Evolutionary conservation across 768 basidiomycete genomes (phyloP).

Genomic region (Russula sp.): DNA sequence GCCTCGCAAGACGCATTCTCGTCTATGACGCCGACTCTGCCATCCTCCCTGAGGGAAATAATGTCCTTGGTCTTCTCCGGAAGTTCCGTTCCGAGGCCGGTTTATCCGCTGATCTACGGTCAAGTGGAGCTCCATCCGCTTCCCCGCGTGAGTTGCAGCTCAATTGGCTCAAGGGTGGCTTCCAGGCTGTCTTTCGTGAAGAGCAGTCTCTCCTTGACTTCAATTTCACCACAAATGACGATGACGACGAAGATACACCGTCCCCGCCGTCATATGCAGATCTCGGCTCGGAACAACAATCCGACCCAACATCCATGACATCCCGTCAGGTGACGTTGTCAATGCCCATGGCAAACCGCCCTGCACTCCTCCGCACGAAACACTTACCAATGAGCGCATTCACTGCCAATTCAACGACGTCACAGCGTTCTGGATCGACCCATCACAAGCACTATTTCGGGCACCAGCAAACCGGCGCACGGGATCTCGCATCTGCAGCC

Average conservation of each 20-base stretch:
- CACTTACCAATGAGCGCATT: slow-evolving; percentile 66
- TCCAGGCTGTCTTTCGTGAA: slow-evolving; percentile 63
- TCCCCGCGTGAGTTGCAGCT: slow-evolving; percentile 46
- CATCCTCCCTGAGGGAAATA: slow-evolving; percentile 57
- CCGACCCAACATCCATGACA: slow-evolving; percentile 1
- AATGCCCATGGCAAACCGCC: slow-evolving; percentile 20
- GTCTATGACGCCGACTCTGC: slow-evolving; percentile 83
- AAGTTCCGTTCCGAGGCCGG: slow-evolving; percentile 68
- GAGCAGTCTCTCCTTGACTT: slow-evolving; percentile 52
- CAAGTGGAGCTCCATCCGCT: slow-evolving; percentile 6
- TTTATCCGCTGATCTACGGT: slow-evolving; percentile 23
- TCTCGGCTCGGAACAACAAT: background rate
- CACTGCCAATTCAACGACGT: slow-evolving; percentile 47
- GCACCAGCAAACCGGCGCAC: slow-evolving; percentile 18
- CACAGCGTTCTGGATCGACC: slow-evolving; percentile 30
- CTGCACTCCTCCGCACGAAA: slow-evolving; percentile 49
- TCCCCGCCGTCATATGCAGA: slow-evolving; percentile 28
- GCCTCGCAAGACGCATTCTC: slow-evolving; percentile 58
- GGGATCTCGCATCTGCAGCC: slow-evolving; percentile 5
- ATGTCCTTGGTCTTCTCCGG: slow-evolving; percentile 67
- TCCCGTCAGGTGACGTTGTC: slow-evolving; percentile 18
- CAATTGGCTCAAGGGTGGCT: slow-evolving; percentile 80
- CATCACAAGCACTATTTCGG: slow-evolving; percentile 23
- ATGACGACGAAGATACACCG: slow-evolving; percentile 34
- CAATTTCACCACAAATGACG: slow-evolving; percentile 47